Percentiles rank a stretch among this genome's conserved stretches.
These are phyloP conservation scores for Hypomontagnella submonticulosa DNA, from an alignment of 495 filamentous ascomycete genomes.

Conservation along the genomic window DNA sequence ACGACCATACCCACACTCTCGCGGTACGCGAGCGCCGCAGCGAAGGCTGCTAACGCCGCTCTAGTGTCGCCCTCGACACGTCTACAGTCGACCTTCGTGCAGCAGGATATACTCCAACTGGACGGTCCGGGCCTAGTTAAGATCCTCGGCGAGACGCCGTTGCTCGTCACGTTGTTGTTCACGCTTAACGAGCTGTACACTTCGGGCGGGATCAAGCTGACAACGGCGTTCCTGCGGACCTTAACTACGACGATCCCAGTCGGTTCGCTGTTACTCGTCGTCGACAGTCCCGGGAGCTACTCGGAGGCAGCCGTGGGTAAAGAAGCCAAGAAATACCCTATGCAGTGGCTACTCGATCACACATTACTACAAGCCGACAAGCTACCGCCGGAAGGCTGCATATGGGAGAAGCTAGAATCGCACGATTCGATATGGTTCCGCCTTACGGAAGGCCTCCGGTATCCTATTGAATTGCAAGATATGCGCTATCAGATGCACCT, in stretches of 20 bases:
- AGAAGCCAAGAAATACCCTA: conserved; percentile 79
- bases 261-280: conserved; percentile 79
- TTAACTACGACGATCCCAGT: conserved; percentile 65
- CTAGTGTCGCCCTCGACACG: conserved; percentile 48
- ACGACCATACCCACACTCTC: conserved; percentile 61
- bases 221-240: conserved; percentile 77
- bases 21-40: conserved; percentile 65
- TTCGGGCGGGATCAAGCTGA: conserved; percentile 72
- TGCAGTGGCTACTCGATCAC: conserved; percentile 92
- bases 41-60: conserved; percentile 56
- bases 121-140: conserved; percentile 52
- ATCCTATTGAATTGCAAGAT: conserved; percentile 88
- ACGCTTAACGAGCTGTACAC: conserved; percentile 96
- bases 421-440: conserved; percentile 89
- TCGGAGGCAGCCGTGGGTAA: conserved; percentile 76
- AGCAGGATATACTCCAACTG: conserved; percentile 70
- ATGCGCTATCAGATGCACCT: conserved; percentile 95
- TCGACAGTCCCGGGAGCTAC: conserved; percentile 94
- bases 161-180: conserved; percentile 86
- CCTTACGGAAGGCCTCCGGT: conserved; percentile 70
- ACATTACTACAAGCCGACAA: conserved; percentile 66
- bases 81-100: conserved; percentile 64
- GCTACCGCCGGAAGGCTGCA: conserved; percentile 42
- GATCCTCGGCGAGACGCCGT: conserved; percentile 51
- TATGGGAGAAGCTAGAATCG: conserved; percentile 77